Evolutionary conservation across 164 flowering plant genomes (phyloP).

Genomic region (Vitis rupestris): DNA sequence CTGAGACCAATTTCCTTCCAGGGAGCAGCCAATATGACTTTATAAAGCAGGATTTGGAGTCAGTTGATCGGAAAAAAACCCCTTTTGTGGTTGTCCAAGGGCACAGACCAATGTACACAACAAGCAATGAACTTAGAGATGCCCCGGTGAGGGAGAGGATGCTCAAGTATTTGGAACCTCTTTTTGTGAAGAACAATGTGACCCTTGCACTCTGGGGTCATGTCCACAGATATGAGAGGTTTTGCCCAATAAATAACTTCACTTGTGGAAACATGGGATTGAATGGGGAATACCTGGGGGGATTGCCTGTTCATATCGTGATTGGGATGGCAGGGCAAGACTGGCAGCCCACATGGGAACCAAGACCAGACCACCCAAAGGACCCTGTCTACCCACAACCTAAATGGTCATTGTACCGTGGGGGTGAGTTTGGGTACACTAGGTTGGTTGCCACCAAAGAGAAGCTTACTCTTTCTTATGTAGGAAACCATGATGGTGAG

Average conservation of each 20-base stretch:
- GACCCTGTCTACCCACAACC: slow-evolving; percentile 88
- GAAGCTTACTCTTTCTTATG: slow-evolving; percentile 66
- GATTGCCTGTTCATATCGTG: slow-evolving; percentile 76
- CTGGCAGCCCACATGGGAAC: slow-evolving; percentile 93
- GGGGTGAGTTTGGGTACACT: slow-evolving; percentile 92
- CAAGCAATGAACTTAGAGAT: slow-evolving; percentile 65
- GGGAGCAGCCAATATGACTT: slow-evolving; percentile 82
- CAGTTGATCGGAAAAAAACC: slow-evolving; percentile 65
- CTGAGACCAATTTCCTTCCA: slow-evolving; percentile 89
- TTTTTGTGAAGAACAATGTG: slow-evolving; percentile 78
- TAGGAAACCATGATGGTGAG: slow-evolving; percentile 93
- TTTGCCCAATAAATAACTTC: slow-evolving; percentile 82
- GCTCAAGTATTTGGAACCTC: slow-evolving; percentile 74
- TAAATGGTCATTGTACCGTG: slow-evolving; percentile 63
- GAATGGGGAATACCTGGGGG: slow-evolving; percentile 24
- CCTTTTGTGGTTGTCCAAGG: slow-evolving; percentile 96
- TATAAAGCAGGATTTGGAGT: slow-evolving; percentile 68
- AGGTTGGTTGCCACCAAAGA: slow-evolving; percentile 73
- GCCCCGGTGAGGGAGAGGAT: slow-evolving; percentile 55
- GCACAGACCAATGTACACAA: slow-evolving; percentile 98
- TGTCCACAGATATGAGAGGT: slow-evolving; percentile 92
- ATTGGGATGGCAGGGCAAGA: slow-evolving; percentile 99
- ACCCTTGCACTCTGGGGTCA: slow-evolving; percentile 95
- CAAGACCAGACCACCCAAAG: slow-evolving; percentile 62
- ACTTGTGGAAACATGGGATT: slow-evolving; percentile 60